phyloP scores from a whole-genome alignment of 2,329 filamentous ascomycete species.

The Colletotrichum zoysiae region DNA sequence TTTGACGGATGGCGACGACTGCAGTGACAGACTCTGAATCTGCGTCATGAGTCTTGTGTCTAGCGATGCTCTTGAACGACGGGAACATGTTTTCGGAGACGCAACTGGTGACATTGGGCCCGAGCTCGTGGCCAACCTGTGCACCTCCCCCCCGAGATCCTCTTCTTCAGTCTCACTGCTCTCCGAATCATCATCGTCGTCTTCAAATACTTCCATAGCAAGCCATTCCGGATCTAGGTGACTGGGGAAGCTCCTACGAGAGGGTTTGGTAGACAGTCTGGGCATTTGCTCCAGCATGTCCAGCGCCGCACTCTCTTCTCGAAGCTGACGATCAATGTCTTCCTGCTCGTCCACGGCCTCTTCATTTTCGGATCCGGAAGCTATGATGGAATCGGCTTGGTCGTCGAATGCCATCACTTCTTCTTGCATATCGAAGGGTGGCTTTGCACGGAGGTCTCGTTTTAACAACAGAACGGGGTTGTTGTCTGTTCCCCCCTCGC shows the following conservation, averaged over 20 bases:
- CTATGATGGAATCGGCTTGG: background rate
- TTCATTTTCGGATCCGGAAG: slow-evolving; percentile 8
- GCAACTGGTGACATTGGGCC: slow-evolving; percentile 17
- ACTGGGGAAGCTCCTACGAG: slow-evolving; percentile 71
- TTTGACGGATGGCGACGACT: slow-evolving; percentile 36
- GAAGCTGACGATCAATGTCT: slow-evolving; percentile 61
- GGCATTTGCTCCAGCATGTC: slow-evolving; percentile 38
- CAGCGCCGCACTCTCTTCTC: slow-evolving; percentile 49
- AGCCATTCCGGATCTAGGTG: slow-evolving; percentile 92
- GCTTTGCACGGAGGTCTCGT: slow-evolving; percentile 73
- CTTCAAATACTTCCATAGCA: slow-evolving; percentile 85
- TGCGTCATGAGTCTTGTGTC: slow-evolving; percentile 57
- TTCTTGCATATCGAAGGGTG: slow-evolving; percentile 62
- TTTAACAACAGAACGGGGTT: slow-evolving; percentile 82
- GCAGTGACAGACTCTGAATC: slow-evolving; percentile 56
- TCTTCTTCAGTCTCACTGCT: slow-evolving; percentile 57
- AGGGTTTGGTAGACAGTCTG: background rate
- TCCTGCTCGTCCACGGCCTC: slow-evolving; percentile 54
- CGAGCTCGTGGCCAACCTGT: background rate
- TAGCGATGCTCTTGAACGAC: slow-evolving; percentile 47
- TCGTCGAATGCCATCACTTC: slow-evolving; percentile 45
- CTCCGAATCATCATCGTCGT: slow-evolving; percentile 65
- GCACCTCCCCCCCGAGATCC: slow-evolving; percentile 46
- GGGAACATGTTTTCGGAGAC: slow-evolving; percentile 26
- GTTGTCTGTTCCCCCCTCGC: slow-evolving; percentile 68